Evolutionary conservation across 495 filamentous ascomycete genomes (phyloP).

Genomic region (Penicillium manginii): DNA sequence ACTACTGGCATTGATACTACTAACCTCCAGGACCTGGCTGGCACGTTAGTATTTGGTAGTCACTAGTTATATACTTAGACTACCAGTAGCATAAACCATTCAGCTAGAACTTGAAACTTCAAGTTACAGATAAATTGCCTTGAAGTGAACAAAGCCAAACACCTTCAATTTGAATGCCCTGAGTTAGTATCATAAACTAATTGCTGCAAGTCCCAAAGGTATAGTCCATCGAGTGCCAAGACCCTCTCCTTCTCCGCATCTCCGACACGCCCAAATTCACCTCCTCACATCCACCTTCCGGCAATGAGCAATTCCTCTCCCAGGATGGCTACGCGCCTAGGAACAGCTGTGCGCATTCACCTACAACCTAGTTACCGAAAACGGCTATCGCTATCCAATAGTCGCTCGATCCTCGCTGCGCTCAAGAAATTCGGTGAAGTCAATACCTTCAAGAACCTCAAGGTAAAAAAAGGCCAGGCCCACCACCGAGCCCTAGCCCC

Average conservation of each 20-base stretch:
- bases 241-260: not conserved
- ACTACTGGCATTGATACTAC: no score
- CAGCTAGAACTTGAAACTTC: no score
- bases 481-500: not conserved
- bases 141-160: no score
- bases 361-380: slow-evolving; percentile 53
- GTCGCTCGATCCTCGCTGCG: slow-evolving; percentile 68
- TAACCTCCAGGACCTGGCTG: no score
- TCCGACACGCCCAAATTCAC: slow-evolving; percentile 1
- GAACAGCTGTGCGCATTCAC: slow-evolving; percentile 59
- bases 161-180: no score
- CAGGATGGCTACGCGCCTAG: not conserved
- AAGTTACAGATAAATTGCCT: no score
- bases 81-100: no score
- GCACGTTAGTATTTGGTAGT: no score
- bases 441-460: slow-evolving; percentile 71
- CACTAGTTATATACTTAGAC: no score
- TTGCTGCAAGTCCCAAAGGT: no score
- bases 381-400: slow-evolving; percentile 67
- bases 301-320: not conserved
- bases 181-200: no score
- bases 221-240: not conserved
- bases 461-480: slow-evolving; percentile 46
- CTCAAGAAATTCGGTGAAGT: slow-evolving; percentile 79
- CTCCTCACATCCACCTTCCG: not conserved